Evolutionary conservation across 148 eudicot genomes (phyloP), one percentile per base, ranked within the genome.

Genomic region (Silene conica): DNA sequence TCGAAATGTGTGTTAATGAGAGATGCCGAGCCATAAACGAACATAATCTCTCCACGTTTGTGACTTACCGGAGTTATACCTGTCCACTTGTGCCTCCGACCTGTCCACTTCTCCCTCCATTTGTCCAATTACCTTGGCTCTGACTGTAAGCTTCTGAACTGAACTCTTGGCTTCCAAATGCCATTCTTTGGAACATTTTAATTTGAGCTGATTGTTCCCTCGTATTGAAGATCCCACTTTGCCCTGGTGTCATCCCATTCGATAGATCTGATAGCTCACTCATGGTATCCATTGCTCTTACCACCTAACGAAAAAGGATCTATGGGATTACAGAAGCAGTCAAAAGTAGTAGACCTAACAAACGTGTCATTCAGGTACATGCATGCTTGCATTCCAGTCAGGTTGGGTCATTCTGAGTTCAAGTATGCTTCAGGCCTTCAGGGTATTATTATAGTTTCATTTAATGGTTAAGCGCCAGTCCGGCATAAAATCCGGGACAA

Each of bases 181-280:
- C 98, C 98, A 92, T 88, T 77, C 93, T 86, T 69, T 84, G 97
- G 74, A 95, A 92, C 87, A 90, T 81, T 85, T 86, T 87, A 75
- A 95, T 95, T 78, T 95, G 90, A 7, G 93, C 96, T 6, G 96
- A 95, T 41, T 95, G 97, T 81, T 95, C 89, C 82, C 92, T 89
- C 13, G 97, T 86, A 67, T 84, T 74, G 28, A 61, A 82, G 65
- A 90, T 82, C 79, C 83, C 88, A 59, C 98, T 95, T 69, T 95
- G 89, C 28, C 98, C 98, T 3, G 97, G 97, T 82, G 83, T 90
- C 87, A 95, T 82, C 20, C 98, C 98, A n/a, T 95, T 95, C 20
- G 87, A 83, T 73, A 95, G 57, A 77, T 95, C 98, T 11, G 90
- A 79, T 19, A 82, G 70, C 78, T 92, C 96, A 2, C 57, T 81